These are phyloP conservation scores for Dioscorea zingiberensis DNA, from an alignment of 106 monocot genomes.

Conservation along the genomic window DNA sequence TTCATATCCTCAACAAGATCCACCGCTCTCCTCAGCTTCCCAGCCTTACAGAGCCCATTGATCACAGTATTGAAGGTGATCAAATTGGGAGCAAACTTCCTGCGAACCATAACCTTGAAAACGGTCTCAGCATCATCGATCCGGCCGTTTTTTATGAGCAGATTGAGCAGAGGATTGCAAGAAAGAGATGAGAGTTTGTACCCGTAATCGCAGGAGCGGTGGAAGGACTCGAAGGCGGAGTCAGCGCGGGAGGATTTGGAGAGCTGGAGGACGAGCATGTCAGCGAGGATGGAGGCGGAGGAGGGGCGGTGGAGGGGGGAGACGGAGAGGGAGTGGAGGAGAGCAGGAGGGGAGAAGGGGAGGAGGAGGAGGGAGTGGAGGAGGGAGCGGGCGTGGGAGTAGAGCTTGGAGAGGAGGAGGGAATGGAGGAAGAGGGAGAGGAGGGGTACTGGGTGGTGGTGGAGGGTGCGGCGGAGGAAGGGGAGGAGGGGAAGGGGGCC, in stretches of 20 bases:
- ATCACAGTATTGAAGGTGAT: slow-evolving; percentile 73
- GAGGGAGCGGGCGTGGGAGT: slow-evolving; percentile 32
- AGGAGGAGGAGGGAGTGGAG: slow-evolving; percentile 32
- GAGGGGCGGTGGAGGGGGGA: slow-evolving; percentile 16
- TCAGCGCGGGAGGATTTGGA: slow-evolving; percentile 17
- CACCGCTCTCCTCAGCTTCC: slow-evolving; percentile 45
- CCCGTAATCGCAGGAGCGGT: slow-evolving; percentile 41
- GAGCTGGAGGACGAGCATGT: slow-evolving; percentile 65
- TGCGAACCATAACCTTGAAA: slow-evolving; percentile 33
- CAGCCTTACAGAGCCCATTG: slow-evolving; percentile 49
- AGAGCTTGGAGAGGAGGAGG: slow-evolving; percentile 8
- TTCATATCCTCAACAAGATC: slow-evolving; percentile 72
- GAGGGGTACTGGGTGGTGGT: slow-evolving; percentile 25
- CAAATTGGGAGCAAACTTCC: slow-evolving; percentile 51
- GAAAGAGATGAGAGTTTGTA: slow-evolving; percentile 48
- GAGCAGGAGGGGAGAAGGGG: slow-evolving; percentile 21
- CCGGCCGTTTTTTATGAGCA: slow-evolving; percentile 29
- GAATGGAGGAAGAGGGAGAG: slow-evolving; percentile 37
- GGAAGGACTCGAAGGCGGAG: slow-evolving; percentile 46
- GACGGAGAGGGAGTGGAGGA: slow-evolving; percentile 35
- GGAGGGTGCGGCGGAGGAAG: slow-evolving; percentile 20
- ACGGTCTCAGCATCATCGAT: slow-evolving; percentile 27
- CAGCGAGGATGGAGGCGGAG: slow-evolving; percentile 47
- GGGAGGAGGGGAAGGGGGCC: slow-evolving; percentile 17
- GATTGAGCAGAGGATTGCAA: slow-evolving; percentile 49